phyloP scores from a whole-genome alignment of 257 asterid genomes.

The Nicotiana noctiflora region DNA sequence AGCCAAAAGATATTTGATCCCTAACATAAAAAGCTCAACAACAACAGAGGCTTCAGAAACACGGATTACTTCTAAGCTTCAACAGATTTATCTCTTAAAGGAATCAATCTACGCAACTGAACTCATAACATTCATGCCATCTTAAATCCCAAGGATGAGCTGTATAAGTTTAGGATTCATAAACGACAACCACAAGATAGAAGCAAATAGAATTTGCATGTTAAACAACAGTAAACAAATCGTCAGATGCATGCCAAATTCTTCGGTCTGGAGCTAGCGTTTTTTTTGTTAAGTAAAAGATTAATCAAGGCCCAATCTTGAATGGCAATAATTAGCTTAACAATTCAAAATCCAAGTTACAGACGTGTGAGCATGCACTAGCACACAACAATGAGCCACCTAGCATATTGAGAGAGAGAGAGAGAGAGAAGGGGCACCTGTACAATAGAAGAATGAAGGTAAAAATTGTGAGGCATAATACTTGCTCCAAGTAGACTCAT shows the following conservation, averaged over 20 bases:
- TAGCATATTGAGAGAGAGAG: not conserved
- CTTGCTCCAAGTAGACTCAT: slow-evolving; percentile 96
- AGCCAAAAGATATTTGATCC: not conserved
- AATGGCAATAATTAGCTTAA: not conserved
- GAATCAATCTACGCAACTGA: not conserved
- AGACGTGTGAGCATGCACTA: not conserved
- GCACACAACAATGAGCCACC: not conserved
- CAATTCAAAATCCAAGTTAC: not conserved
- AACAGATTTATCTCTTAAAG: not conserved
- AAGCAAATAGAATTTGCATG: not conserved
- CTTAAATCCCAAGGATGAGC: not conserved
- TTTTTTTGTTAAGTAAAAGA: not conserved
- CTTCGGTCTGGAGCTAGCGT: not conserved
- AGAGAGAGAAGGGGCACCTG: slow-evolving; percentile 48
- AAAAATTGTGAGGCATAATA: slow-evolving; percentile 91
- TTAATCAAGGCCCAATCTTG: not conserved
- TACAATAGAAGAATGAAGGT: slow-evolving; percentile 88
- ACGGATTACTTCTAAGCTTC: not conserved
- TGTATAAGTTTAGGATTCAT: not conserved
- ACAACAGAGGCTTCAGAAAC: not conserved
- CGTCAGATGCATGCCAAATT: not conserved
- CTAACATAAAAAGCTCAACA: not conserved
- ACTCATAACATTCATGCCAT: not conserved
- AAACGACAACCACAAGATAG: not conserved
- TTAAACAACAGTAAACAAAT: not conserved